phyloP scores from a whole-genome alignment of 345 rosid species.

The Kernera saxatilis region DNA sequence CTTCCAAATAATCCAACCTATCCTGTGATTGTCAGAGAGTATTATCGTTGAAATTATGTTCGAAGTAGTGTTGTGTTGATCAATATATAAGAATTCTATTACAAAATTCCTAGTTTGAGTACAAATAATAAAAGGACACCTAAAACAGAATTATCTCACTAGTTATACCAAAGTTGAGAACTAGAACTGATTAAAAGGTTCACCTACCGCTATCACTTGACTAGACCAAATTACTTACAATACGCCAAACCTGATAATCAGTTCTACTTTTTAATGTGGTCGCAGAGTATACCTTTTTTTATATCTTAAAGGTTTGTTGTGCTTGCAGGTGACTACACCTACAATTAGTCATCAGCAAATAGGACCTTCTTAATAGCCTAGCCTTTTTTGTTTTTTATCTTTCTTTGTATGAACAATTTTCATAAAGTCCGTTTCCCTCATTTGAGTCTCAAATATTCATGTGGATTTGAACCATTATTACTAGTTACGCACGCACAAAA shows the following conservation, averaged over 20 bases:
- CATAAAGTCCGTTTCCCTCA: constrained; percentile 6
- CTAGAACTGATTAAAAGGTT: constrained; percentile 6
- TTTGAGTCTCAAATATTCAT: neutral
- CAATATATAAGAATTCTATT: neutral
- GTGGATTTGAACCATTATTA: neutral
- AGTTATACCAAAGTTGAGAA: neutral
- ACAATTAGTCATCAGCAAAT: neutral
- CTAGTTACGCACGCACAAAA: neutral
- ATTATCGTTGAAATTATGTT: neutral
- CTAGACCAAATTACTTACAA: constrained; percentile 1
- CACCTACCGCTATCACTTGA: neutral
- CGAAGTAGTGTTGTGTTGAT: constrained; percentile 2
- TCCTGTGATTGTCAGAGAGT: constrained; percentile 48
- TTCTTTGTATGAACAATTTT: neutral
- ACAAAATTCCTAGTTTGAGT: constrained; percentile 6
- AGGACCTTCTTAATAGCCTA: constrained; percentile 10
- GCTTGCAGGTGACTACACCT: neutral
- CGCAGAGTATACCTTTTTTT: constrained; percentile 1
- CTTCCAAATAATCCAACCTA: constrained; percentile 94
- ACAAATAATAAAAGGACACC: neutral
- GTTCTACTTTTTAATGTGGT: constrained; percentile 4
- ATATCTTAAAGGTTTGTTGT: neutral
- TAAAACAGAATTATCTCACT: neutral
- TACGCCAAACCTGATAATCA: constrained; percentile 7
- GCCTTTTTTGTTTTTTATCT: neutral